Percentiles rank a stretch among this genome's conserved stretches.
Conservation (phyloP, 1,284 basidiomycete genomes). For the Phylloporus sp. region DNA sequence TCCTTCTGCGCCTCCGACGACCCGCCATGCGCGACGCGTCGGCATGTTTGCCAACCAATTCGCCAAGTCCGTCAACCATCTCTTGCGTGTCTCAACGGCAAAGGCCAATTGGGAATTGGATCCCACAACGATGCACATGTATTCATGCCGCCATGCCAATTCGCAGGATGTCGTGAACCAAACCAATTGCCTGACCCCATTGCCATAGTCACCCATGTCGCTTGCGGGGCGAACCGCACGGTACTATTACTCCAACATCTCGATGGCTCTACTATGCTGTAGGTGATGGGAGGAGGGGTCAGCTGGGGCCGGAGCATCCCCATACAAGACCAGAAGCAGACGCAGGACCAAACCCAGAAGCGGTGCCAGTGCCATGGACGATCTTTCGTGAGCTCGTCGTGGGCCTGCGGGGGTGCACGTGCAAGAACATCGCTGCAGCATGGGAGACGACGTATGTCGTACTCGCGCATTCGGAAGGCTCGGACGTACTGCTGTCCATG, state of each 20-base stretch:
- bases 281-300: conserved; percentile 70
- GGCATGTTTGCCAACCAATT: conserved; percentile 74
- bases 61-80: conserved; percentile 46
- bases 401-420: conserved; percentile 40
- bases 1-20: conserved; percentile 40
- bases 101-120: conserved; percentile 36
- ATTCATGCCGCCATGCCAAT: conserved; percentile 34
- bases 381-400: conserved; percentile 56
- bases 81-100: conserved; percentile 39
- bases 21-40: conserved; percentile 39
- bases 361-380: conserved; percentile 18
- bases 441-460: conserved; percentile 87
- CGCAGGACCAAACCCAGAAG: neutral
- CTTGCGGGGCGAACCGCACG: conserved; percentile 40
- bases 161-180: conserved; percentile 13
- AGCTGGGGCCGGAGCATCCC: conserved; percentile 51
- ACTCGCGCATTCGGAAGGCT: conserved; percentile 41
- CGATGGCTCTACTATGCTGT: conserved; percentile 47
- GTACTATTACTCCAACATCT: conserved; percentile 25
- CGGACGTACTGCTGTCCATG: conserved; percentile 76
- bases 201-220: conserved; percentile 22
- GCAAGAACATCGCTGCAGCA: conserved; percentile 58
- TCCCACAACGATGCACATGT: conserved; percentile 30
- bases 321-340: neutral
- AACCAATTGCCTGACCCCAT: conserved; percentile 16